These are phyloP conservation scores for Candida broadrunensis DNA, from an alignment of 805 yeast genomes.

Conservation along the genomic window DNA sequence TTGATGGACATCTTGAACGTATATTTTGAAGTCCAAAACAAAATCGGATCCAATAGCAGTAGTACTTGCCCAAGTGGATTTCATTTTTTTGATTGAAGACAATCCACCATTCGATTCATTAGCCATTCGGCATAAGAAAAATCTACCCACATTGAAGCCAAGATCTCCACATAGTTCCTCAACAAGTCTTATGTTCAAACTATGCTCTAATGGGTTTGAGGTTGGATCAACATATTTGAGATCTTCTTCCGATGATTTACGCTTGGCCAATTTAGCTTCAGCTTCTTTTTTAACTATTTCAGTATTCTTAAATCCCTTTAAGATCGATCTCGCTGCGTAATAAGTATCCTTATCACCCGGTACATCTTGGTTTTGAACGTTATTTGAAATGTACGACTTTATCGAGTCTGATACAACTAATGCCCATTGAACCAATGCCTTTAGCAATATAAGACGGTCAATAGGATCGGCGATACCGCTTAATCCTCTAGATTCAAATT, in stretches of 20 bases:
- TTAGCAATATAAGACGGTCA: slow-evolving; percentile 35
- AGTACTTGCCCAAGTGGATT: slow-evolving; percentile 13
- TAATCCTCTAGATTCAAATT: slow-evolving; percentile 32
- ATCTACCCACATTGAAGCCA: slow-evolving; percentile 39
- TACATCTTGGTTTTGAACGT: slow-evolving; percentile 27
- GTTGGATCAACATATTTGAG: slow-evolving; percentile 35
- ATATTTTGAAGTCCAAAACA: slow-evolving; percentile 34
- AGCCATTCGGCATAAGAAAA: slow-evolving; percentile 36
- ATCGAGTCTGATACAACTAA: slow-evolving; percentile 28
- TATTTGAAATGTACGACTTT: slow-evolving; percentile 20
- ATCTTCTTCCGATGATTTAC: slow-evolving; percentile 19
- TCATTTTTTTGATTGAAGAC: slow-evolving; percentile 33
- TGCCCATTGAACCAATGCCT: slow-evolving; percentile 36
- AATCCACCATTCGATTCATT: slow-evolving; percentile 33
- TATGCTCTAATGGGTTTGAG: slow-evolving; percentile 33
- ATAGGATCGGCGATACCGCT: slow-evolving; percentile 25
- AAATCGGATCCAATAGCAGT: slow-evolving; percentile 3
- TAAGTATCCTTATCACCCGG: slow-evolving; percentile 37
- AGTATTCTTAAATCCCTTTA: slow-evolving; percentile 33
- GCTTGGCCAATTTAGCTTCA: slow-evolving; percentile 26
- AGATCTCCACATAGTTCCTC: slow-evolving; percentile 38
- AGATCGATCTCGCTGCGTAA: slow-evolving; percentile 32
- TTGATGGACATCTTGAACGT: slow-evolving; percentile 38
- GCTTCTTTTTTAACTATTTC: slow-evolving; percentile 28
- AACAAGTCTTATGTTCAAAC: slow-evolving; percentile 28